Evolutionary conservation across 2,329 filamentous ascomycete species (phyloP).

Genomic region (Cephalotrichum gorgonifer): DNA sequence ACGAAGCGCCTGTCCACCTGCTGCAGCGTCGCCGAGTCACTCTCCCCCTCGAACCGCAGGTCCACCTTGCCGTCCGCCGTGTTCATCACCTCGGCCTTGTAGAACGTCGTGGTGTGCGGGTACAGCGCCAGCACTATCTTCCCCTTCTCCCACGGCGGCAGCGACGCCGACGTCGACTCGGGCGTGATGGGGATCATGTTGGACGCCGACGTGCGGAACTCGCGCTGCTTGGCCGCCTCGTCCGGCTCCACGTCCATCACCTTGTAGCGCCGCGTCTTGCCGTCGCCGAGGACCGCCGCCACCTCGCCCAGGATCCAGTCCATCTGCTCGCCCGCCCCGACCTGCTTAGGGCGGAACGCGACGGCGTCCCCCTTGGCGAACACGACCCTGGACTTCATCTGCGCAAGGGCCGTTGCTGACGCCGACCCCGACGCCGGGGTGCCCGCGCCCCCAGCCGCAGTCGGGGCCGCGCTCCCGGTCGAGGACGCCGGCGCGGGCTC

Average conservation of each 20-base stretch:
- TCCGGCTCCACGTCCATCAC: conserved; percentile 74
- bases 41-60: conserved; percentile 71
- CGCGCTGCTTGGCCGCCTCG: conserved; percentile 49
- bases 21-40: conserved; percentile 62
- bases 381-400: conserved; percentile 36
- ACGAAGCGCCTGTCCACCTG: conserved; percentile 68
- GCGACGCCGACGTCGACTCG: conserved; percentile 31
- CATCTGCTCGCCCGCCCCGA: conserved; percentile 31
- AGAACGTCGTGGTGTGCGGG: conserved; percentile 77
- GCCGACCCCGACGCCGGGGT: conserved; percentile 5
- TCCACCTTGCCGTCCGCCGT: conserved; percentile 39
- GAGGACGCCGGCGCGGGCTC: conserved; percentile 32
- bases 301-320: conserved; percentile 74
- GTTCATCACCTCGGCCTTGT: conserved; percentile 71
- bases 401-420: too few relatives aligned
- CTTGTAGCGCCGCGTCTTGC: conserved; percentile 67
- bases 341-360: conserved; percentile 51
- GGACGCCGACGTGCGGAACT: conserved; percentile 61
- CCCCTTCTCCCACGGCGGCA: conserved; percentile 53
- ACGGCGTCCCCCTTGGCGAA: conserved; percentile 56
- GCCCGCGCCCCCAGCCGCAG: too few relatives aligned
- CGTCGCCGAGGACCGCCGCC: conserved; percentile 63
- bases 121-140: conserved; percentile 70
- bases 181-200: conserved; percentile 70
- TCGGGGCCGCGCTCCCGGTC: conserved; percentile 22